phyloP scores from a whole-genome alignment of 352 stramenopile genomes.

The Pilasporangium apinafurcum region DNA sequence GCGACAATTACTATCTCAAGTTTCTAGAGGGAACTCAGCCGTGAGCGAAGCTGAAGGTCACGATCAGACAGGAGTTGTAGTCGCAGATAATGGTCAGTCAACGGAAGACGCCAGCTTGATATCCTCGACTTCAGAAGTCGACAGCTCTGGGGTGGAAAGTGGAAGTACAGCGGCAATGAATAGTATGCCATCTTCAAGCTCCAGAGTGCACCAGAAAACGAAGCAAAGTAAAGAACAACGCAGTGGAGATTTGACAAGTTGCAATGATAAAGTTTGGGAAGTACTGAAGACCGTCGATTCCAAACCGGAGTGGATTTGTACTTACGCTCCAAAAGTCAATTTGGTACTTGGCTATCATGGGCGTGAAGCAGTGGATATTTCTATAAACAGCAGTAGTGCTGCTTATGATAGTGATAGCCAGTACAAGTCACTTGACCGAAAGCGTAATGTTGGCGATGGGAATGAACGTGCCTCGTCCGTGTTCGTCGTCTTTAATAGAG shows the following conservation, averaged over 20 bases:
- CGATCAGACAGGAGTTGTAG: too few species aligned
- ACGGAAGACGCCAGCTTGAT: too few species aligned
- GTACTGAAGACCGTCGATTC: constrained; percentile 16
- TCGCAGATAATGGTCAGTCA: too few species aligned
- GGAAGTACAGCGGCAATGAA: too few species aligned
- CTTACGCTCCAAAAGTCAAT: constrained; percentile 31
- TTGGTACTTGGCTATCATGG: constrained; percentile 35
- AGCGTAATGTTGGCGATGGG: not conserved
- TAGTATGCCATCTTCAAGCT: not conserved
- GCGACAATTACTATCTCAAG: constrained; percentile 38
- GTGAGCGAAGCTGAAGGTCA: constrained; percentile 1
- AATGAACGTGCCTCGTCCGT: constrained; percentile 5
- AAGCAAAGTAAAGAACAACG: constrained; percentile 4
- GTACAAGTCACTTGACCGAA: not conserved
- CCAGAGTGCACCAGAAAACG: not conserved
- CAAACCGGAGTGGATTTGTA: constrained; percentile 29
- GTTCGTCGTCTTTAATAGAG: constrained; percentile 12
- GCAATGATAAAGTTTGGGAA: constrained; percentile 4
- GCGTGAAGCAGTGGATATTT: constrained; percentile 11
- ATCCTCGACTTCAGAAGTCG: too few species aligned
- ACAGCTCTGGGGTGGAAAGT: too few species aligned
- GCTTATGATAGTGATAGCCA: not conserved
- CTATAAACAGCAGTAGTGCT: constrained; percentile 1
- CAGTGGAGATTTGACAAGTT: constrained; percentile 4
- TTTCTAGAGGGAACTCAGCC: constrained; percentile 10